Percentiles rank a stretch among this genome's conserved stretches.
Evolutionary conservation across 768 basidiomycete species (phyloP).

Genomic region (Amanita rimosa): DNA sequence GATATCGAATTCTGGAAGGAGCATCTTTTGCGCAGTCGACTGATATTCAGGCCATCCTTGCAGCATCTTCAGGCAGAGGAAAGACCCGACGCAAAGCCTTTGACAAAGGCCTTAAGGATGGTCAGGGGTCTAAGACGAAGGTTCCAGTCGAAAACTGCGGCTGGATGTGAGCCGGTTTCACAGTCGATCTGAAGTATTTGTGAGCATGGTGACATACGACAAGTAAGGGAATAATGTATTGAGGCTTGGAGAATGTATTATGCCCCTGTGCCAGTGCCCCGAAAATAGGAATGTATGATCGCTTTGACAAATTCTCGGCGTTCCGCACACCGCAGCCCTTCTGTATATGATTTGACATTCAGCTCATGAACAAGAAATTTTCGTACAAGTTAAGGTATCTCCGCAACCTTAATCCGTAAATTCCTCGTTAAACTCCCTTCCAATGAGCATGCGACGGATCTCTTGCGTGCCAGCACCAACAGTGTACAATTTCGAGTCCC

Average conservation of each 20-base stretch:
- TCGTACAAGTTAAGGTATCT: not conserved
- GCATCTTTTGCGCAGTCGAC: not conserved
- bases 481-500: conserved; percentile 82
- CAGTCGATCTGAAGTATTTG: conserved; percentile 4
- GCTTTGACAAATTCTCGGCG: not conserved
- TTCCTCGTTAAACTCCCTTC: conserved; percentile 82
- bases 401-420: conserved; percentile 17
- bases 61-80: conserved; percentile 1
- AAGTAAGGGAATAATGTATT: conserved; percentile 2
- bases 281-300: not conserved
- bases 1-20: conserved; percentile 1
- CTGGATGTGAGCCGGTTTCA: conserved; percentile 3
- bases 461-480: conserved; percentile 98
- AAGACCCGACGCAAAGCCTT: not conserved
- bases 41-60: conserved; percentile 6
- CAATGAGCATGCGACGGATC: conserved; percentile 89
- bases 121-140: conserved; percentile 5
- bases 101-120: conserved; percentile 2
- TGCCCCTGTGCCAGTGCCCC: not conserved
- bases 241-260: not conserved
- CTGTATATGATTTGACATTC: not conserved
- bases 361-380: not conserved
- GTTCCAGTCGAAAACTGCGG: conserved; percentile 2
- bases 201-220: conserved; percentile 1
- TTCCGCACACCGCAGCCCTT: not conserved